phyloP scores from a whole-genome alignment of 495 filamentous ascomycete species.

The Bryoglossum gracile region DNA sequence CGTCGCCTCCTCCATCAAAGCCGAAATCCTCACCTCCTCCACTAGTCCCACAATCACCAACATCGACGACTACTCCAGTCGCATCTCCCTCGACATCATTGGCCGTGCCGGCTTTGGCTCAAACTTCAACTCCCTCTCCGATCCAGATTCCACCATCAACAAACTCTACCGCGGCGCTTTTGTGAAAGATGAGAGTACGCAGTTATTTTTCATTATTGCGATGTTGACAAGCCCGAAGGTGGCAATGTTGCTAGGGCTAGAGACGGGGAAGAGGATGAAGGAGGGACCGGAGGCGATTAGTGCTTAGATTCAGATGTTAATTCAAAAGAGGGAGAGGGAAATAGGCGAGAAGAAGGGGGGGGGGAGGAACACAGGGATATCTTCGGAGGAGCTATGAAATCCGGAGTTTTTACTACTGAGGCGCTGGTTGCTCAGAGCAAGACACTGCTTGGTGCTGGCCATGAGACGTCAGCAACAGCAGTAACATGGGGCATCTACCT shows the following conservation, averaged over 20 bases:
- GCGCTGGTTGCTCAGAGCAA: slow-evolving; percentile 89
- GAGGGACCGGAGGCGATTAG: too few species aligned
- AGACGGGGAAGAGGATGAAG: too few species aligned
- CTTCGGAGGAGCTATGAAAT: too few species aligned
- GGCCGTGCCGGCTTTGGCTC: slow-evolving; percentile 71
- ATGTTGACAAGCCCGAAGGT: too few species aligned
- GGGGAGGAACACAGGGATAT: too few species aligned
- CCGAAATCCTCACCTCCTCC: slow-evolving; percentile 26
- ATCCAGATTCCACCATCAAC: slow-evolving; percentile 56
- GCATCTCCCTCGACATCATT: slow-evolving; percentile 80
- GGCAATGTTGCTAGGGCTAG: too few species aligned
- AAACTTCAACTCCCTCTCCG: slow-evolving; percentile 64
- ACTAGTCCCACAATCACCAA: slow-evolving; percentile 54
- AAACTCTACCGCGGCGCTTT: slow-evolving; percentile 59
- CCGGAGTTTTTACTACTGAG: too few species aligned
- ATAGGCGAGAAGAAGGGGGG: slow-evolving; percentile 76
- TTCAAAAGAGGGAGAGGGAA: too few species aligned
- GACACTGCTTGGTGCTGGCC: slow-evolving; percentile 89
- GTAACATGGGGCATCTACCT: slow-evolving; percentile 49
- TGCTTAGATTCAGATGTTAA: too few species aligned
- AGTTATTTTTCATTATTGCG: too few species aligned
- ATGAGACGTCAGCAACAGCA: slow-evolving; percentile 57
- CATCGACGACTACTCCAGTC: slow-evolving; percentile 58
- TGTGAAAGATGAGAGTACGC: too few species aligned
- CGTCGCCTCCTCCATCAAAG: slow-evolving; percentile 50